These are phyloP conservation scores for Cladophialophora bantiana DNA, from an alignment of 2,329 filamentous ascomycete species.

Conservation along the genomic window DNA sequence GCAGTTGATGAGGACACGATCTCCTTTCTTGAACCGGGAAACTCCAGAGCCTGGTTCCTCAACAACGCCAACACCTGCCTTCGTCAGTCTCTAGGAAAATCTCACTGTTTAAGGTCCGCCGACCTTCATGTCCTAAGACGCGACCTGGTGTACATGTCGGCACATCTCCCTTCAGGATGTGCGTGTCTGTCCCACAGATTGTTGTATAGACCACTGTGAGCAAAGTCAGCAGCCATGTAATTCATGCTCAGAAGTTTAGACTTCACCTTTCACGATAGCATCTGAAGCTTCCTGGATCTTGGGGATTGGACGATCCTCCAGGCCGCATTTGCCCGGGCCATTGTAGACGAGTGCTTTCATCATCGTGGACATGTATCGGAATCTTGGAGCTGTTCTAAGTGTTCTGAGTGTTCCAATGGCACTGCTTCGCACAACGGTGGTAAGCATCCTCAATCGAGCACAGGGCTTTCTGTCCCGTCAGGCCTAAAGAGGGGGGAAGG, in stretches of 20 bases:
- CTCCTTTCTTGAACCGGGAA: slow-evolving; percentile 55
- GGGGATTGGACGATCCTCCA: slow-evolving; percentile 55
- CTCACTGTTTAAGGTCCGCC: background rate
- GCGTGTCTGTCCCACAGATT: slow-evolving; percentile 64
- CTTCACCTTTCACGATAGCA: slow-evolving; percentile 53
- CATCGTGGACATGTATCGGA: slow-evolving; percentile 1
- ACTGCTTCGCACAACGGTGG: slow-evolving; percentile 9
- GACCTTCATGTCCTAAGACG: slow-evolving; percentile 61
- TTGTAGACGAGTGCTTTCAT: slow-evolving; percentile 60
- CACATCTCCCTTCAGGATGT: slow-evolving; percentile 63
- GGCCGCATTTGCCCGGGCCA: slow-evolving; percentile 44
- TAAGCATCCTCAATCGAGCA: background rate
- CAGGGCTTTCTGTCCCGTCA: background rate
- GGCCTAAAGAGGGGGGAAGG: background rate
- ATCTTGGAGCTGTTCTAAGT: background rate
- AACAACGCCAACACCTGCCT: slow-evolving; percentile 53
- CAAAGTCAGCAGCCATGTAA: background rate
- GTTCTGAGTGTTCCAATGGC: slow-evolving; percentile 1
- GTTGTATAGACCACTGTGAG: slow-evolving; percentile 53
- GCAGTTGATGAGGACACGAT: slow-evolving; percentile 60
- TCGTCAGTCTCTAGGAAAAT: background rate
- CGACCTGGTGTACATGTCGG: slow-evolving; percentile 55
- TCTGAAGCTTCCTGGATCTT: slow-evolving; percentile 54
- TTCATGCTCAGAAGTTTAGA: background rate
- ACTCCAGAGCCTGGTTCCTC: slow-evolving; percentile 55